phyloP scores from a whole-genome alignment of 495 filamentous ascomycete species.

The Bathelium albidoporum region DNA sequence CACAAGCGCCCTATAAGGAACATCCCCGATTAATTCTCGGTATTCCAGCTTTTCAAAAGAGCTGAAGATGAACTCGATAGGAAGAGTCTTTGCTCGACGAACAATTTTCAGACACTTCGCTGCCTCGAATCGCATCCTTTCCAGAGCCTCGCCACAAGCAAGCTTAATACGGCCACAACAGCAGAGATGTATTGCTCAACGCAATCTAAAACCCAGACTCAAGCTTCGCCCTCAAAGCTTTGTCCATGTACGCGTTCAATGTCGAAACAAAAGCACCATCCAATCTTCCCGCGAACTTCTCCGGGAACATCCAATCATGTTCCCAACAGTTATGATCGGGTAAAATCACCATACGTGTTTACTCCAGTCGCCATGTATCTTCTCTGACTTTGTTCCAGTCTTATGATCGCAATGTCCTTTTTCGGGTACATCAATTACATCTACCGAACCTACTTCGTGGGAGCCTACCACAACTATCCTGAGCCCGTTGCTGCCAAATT shows the following conservation, averaged over 20 bases:
- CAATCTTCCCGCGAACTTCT: neutral
- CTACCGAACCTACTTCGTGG: slow-evolving; percentile 54
- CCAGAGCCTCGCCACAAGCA: neutral
- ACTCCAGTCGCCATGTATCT: neutral
- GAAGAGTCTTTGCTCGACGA: neutral
- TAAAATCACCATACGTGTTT: neutral
- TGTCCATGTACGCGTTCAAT: neutral
- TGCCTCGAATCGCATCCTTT: neutral
- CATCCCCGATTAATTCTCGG: neutral
- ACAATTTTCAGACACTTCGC: neutral
- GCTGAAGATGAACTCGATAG: neutral
- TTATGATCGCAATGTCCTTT: slow-evolving; percentile 41
- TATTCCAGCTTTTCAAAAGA: neutral
- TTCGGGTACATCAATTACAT: slow-evolving; percentile 49
- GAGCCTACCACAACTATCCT: slow-evolving; percentile 67
- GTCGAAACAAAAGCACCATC: neutral
- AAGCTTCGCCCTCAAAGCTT: neutral
- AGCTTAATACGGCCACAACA: neutral
- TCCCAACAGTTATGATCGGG: neutral
- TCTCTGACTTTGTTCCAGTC: slow-evolving; percentile 3
- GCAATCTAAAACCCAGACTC: neutral
- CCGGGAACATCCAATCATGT: neutral
- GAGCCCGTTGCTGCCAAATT: slow-evolving; percentile 67
- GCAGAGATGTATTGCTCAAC: neutral
- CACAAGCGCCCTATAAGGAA: neutral